phyloP scores from a whole-genome alignment of 352 stramenopile genomes.

The Plasmopara muralis region DNA sequence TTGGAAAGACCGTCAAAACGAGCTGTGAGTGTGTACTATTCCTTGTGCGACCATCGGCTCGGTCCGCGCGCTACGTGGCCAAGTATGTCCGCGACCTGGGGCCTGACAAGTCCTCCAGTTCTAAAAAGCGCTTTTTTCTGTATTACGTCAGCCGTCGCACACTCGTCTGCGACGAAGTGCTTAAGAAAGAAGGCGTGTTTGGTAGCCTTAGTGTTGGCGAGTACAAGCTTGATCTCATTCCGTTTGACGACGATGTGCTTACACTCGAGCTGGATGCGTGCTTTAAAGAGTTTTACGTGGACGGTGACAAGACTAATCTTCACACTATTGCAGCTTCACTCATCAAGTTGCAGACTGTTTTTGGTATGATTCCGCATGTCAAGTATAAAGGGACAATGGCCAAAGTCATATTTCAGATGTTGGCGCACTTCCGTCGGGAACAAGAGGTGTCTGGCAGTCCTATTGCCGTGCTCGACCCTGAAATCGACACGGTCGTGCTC shows the following conservation, averaged over 20 bases:
- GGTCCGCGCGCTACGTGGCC: conserved; percentile 72
- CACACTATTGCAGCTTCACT: conserved; percentile 85
- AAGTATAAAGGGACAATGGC: conserved; percentile 90
- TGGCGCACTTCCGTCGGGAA: conserved; percentile 89
- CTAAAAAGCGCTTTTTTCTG: conserved; percentile 80
- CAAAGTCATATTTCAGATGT: conserved; percentile 89
- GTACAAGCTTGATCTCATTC: conserved; percentile 93
- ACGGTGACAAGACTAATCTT: conserved; percentile 85
- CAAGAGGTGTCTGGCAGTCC: conserved; percentile 76
- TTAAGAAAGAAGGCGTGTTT: conserved; percentile 88
- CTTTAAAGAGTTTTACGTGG: conserved; percentile 83
- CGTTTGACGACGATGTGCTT: conserved; percentile 92
- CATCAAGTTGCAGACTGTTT: conserved; percentile 91
- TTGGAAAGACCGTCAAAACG: conserved; percentile 73
- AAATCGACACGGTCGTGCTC: conserved; percentile 93
- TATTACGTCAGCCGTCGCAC: conserved; percentile 89
- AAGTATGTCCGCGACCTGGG: conserved; percentile 70
- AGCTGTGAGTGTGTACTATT: conserved; percentile 87
- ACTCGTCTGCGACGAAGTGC: conserved; percentile 86
- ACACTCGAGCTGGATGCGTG: conserved; percentile 89
- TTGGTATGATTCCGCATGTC: conserved; percentile 90
- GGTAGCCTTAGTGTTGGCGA: conserved; percentile 81
- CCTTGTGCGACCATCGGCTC: conserved; percentile 73
- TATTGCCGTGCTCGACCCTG: conserved; percentile 68
- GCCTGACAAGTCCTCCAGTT: conserved; percentile 18